Base-by-base conservation (phyloP, 192 early-diverging fungal genomes). In the Radiomyces spectabilis region DNA sequence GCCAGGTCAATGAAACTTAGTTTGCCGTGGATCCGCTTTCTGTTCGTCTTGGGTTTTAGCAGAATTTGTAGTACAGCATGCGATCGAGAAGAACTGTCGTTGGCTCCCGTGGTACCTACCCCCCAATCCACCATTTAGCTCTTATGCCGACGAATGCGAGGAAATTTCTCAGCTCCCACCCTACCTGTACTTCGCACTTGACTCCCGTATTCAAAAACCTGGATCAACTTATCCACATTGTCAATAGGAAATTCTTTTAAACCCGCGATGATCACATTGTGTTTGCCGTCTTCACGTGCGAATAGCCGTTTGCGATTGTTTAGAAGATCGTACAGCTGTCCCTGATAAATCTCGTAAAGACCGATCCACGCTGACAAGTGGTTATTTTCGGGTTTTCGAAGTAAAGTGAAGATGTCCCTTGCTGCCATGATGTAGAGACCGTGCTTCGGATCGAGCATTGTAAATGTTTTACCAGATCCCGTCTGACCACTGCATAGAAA, bases 331-430 rank as follows among this genome's bases (percentile, higher is more conserved):
- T 89, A 95, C 35, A 99, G 74, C 32, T 96, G 91, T 18, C 92
- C 89, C 67, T 95, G 90, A 66, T 99, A 99, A 51, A 99, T 96
- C 62, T 99, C 97, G 63, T 95, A 97, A 46, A 97, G 92, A 42
- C 84, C 85, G 57, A 94, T 92, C 51, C 75, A 93, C 3, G 89
- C 89, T 6, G 80, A 61, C 46, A 97, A 59, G 66, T 95, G 84
- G 15, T 69, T 49, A 68, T 91, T 78, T 48, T 90, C 72, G 1
- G 88, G 82, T 16, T 63, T 76, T 21, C 74, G 68, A 5, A 95
- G 68, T 49, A 88, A 64, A 4, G 73, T 66, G 70, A 99, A 95
- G 53, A 98, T 90, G 63, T 98, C 97, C 5, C 85, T 71, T 0
- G 92, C 92, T 1, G 97, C 97, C 54, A 87, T 74, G 5, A 95